phyloP scores from a whole-genome alignment of 1,284 basidiomycete species.

The Lentinula novae-zelandiae region DNA sequence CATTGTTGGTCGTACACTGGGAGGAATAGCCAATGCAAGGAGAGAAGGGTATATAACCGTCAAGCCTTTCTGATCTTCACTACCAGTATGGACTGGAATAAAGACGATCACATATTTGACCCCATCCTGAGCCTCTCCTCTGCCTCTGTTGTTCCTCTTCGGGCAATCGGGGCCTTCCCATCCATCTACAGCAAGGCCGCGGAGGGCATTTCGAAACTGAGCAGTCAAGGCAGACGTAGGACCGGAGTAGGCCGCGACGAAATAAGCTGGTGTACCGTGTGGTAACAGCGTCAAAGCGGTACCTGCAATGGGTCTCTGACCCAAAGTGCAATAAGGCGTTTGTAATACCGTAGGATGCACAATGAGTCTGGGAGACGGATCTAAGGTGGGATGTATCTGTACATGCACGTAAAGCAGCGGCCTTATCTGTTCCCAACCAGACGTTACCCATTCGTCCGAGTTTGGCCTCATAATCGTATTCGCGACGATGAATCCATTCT shows the following conservation, averaged over 20 bases:
- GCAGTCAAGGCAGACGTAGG: slow-evolving; percentile 56
- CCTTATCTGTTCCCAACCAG: slow-evolving; percentile 26
- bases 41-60: slow-evolving; percentile 65
- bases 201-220: slow-evolving; percentile 59
- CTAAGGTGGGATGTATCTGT: slow-evolving; percentile 45
- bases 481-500: slow-evolving; percentile 5
- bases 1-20: slow-evolving; percentile 25
- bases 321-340: slow-evolving; percentile 49
- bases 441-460: slow-evolving; percentile 10
- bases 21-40: slow-evolving; percentile 51
- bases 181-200: slow-evolving; percentile 53
- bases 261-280: slow-evolving; percentile 69
- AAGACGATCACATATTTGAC: slow-evolving; percentile 60
- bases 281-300: slow-evolving; percentile 66
- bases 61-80: slow-evolving; percentile 73
- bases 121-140: slow-evolving; percentile 6
- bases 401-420: slow-evolving; percentile 59
- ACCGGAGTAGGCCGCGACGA: slow-evolving; percentile 58
- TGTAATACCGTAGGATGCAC: slow-evolving; percentile 56
- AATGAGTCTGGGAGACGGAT: slow-evolving; percentile 39
- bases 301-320: slow-evolving; percentile 35
- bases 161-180: slow-evolving; percentile 34
- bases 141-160: slow-evolving; percentile 3
- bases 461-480: neutral
- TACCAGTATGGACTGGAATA: slow-evolving; percentile 65